phyloP scores from a whole-genome alignment of 805 yeast species.

The Candida ovalis region DNA sequence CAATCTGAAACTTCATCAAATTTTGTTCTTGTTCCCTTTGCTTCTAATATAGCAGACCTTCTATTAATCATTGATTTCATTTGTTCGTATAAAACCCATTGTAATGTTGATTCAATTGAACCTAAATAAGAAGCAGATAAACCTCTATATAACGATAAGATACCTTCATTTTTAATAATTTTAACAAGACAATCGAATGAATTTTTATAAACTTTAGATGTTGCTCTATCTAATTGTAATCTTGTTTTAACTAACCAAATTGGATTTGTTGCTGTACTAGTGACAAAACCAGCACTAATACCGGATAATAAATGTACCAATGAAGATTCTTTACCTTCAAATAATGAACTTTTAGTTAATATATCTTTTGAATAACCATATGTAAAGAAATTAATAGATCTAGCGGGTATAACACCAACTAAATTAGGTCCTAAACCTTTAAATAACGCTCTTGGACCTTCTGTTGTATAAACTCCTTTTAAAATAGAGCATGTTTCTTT shows the following conservation, averaged over 20 bases:
- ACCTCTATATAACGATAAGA: slow-evolving; percentile 81
- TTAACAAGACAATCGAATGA: slow-evolving; percentile 79
- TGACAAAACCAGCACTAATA: slow-evolving; percentile 85
- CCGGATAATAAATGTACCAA: slow-evolving; percentile 86
- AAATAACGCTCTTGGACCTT: slow-evolving; percentile 84
- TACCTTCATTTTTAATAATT: slow-evolving; percentile 73
- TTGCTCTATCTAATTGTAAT: slow-evolving; percentile 80
- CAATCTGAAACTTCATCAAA: slow-evolving; percentile 75
- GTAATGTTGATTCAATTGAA: slow-evolving; percentile 86
- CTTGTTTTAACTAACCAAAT: slow-evolving; percentile 96
- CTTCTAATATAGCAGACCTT: slow-evolving; percentile 39
- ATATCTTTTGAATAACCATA: slow-evolving; percentile 90
- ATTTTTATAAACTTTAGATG: slow-evolving; percentile 63
- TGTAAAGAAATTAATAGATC: slow-evolving; percentile 94
- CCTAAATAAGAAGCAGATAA: slow-evolving; percentile 92
- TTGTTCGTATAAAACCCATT: slow-evolving; percentile 96
- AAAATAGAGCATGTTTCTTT: slow-evolving; percentile 77
- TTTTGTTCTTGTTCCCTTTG: slow-evolving; percentile 36
- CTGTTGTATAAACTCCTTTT: slow-evolving; percentile 60
- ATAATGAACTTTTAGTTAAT: slow-evolving; percentile 54
- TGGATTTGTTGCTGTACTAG: slow-evolving; percentile 96
- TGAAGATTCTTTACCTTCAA: slow-evolving; percentile 73
- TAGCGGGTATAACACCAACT: slow-evolving; percentile 96
- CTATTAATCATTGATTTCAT: slow-evolving; percentile 69
- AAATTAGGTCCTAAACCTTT: slow-evolving; percentile 95